Percentiles rank a stretch among this genome's conserved stretches.
Conservation (phyloP, 306 rosid species). For the Quercus glauca region DNA sequence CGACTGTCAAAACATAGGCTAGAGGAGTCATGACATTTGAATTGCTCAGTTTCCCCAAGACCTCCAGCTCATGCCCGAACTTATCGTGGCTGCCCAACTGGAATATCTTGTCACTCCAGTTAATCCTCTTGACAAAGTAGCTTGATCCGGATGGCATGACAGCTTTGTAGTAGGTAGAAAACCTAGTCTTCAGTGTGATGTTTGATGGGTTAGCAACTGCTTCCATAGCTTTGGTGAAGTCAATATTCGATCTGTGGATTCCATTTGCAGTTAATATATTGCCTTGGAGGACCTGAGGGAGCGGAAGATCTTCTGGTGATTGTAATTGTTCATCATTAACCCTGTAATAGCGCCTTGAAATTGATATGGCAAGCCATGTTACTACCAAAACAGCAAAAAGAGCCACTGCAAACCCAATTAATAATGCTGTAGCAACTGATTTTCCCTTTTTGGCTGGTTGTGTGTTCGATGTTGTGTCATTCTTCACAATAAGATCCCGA, state of each 20-base stretch:
- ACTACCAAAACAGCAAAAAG: slow-evolving; percentile 36
- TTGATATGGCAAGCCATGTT: slow-evolving; percentile 26
- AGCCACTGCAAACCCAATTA: slow-evolving; percentile 50
- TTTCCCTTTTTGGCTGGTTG: slow-evolving; percentile 21
- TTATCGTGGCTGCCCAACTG: slow-evolving; percentile 53
- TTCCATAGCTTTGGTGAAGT: slow-evolving; percentile 71
- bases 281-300: slow-evolving; percentile 48
- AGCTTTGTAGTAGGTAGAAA: slow-evolving; percentile 79
- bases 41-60: slow-evolving; percentile 73
- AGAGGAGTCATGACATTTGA: slow-evolving; percentile 91
- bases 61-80: slow-evolving; percentile 56
- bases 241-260: slow-evolving; percentile 70
- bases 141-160: slow-evolving; percentile 65
- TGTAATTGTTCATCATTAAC: slow-evolving; percentile 44
- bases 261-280: slow-evolving; percentile 56
- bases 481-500: neutral
- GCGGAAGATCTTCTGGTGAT: slow-evolving; percentile 34
- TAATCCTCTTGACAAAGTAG: slow-evolving; percentile 83
- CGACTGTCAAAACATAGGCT: slow-evolving; percentile 63
- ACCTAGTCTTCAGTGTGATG: slow-evolving; percentile 63
- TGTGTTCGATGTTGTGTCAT: neutral
- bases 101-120: slow-evolving; percentile 73
- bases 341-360: slow-evolving; percentile 44
- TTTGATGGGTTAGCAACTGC: slow-evolving; percentile 57
- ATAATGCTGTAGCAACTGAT: slow-evolving; percentile 35